Base-by-base conservation (phyloP, 2,329 filamentous ascomycete genomes). In the Fusarium succisae region DNA sequence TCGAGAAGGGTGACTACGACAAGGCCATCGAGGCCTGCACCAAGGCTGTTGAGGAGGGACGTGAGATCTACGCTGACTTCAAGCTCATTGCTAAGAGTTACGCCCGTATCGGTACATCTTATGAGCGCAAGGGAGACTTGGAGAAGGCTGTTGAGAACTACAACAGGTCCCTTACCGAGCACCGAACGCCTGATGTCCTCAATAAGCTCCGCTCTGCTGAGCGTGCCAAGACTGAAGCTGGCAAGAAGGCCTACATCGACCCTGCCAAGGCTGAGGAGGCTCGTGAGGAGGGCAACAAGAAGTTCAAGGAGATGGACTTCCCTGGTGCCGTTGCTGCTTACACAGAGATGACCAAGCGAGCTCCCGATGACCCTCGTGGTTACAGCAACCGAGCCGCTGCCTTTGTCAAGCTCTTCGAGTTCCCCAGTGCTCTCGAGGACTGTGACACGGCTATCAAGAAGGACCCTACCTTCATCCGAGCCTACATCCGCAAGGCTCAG, bases 51-150 rank as follows among this genome's bases (percentile, higher is more conserved):
- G 93, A 97, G 77, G 93, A 98, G 83, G 96, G 96, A 63, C 94
- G 96, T 67, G 89, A 93, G 78, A 91, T 97, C 77, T 93, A 95
- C 64, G 95, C 96, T 73, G 96, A 99, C 85, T 99, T 98, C 88
- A 99, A 99, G 90, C 89, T 95, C 80, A 96, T 99, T 76, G 95
- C 97, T 81, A 98, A 98, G 91, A 94, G 96, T n/a, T 98, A 96
- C 79, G 95, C 95, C 44, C 94, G 96, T 77, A 97, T 99, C 77
- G 96, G 96, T 74, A 90, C 91, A n/a, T 91, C 96, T 0, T 95
- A 98, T 82, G 96, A 99, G 88, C 98, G 95, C 86, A 85, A 92
- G 81, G 94, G 93, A 75, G 93, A 98, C 78, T 86, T 96, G 17
- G 83, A 89, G 62, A 90, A 92, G 69, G 96, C 97, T 30, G 90